Conservation (phyloP, 1,284 basidiomycete species). For the Puccinia horiana region DNA sequence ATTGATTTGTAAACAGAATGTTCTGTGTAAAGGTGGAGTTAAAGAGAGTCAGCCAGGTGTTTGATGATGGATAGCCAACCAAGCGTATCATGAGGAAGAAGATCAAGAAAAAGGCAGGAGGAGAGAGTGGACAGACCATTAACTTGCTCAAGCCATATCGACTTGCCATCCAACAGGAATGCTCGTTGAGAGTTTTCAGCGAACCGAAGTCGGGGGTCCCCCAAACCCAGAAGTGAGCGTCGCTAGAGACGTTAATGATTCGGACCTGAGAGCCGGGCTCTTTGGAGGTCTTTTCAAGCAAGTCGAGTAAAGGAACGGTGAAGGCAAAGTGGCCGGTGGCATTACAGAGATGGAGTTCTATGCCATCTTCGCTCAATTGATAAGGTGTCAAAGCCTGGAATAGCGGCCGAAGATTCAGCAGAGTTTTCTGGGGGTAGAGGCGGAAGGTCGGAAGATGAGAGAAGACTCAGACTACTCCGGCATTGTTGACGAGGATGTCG, state of each 20-base stretch:
- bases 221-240: constrained; percentile 23
- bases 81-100: neutral
- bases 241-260: constrained; percentile 36
- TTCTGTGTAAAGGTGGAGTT: neutral
- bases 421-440: neutral
- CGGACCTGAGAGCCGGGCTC: constrained; percentile 21
- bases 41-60: too few relatives aligned
- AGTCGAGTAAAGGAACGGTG: constrained; percentile 8
- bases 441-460: neutral
- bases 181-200: constrained; percentile 36
- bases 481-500: constrained; percentile 58
- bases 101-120: neutral
- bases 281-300: constrained; percentile 35
- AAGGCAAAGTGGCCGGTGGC: constrained; percentile 48
- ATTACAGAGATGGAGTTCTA: constrained; percentile 43
- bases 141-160: constrained; percentile 43
- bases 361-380: constrained; percentile 39
- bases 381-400: constrained; percentile 33
- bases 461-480: constrained; percentile 52
- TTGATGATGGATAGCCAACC: too few relatives aligned
- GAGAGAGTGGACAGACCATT: neutral
- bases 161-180: neutral
- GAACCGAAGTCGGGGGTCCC: constrained; percentile 24
- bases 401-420: neutral
- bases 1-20: constrained; percentile 37